A percentile compares a stretch with the other conserved stretches of the same genome.
Conservation (phyloP, 2,329 filamentous ascomycete species). For the Penicillium sp. region DNA sequence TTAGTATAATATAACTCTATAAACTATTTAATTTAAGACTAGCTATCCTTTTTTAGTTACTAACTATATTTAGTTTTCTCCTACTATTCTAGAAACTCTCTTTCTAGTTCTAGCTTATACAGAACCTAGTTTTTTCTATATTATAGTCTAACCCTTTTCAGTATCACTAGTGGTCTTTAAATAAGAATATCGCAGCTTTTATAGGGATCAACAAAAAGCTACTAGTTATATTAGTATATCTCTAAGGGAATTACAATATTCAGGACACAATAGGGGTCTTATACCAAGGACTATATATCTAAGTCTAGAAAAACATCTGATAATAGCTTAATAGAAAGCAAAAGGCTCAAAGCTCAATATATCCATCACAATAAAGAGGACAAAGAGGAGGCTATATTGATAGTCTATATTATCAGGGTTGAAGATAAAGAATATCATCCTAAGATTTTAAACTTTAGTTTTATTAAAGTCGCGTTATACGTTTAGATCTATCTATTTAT, state of each 20-base stretch:
- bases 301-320: not conserved
- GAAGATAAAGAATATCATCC: not conserved
- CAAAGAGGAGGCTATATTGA: not conserved
- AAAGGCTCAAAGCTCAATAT: not conserved
- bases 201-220: not conserved
- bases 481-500: not conserved
- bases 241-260: not conserved
- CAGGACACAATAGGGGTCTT: not conserved
- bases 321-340: not conserved
- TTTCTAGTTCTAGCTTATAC: not conserved
- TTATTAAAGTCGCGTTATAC: not conserved
- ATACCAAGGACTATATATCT: not conserved
- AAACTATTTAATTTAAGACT: not conserved
- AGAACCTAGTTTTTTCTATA: not conserved
- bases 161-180: not conserved
- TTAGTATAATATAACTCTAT: not conserved
- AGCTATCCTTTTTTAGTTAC: not conserved
- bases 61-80: not conserved
- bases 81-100: constrained; percentile 1
- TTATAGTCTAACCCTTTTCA: not conserved
- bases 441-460: not conserved
- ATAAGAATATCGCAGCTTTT: not conserved
- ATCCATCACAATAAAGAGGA: not conserved
- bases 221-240: not conserved
- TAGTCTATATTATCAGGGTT: not conserved